These are phyloP conservation scores for Talaromyces sp. DNA, from an alignment of 2,329 filamentous ascomycete species.

Conservation along the genomic window DNA sequence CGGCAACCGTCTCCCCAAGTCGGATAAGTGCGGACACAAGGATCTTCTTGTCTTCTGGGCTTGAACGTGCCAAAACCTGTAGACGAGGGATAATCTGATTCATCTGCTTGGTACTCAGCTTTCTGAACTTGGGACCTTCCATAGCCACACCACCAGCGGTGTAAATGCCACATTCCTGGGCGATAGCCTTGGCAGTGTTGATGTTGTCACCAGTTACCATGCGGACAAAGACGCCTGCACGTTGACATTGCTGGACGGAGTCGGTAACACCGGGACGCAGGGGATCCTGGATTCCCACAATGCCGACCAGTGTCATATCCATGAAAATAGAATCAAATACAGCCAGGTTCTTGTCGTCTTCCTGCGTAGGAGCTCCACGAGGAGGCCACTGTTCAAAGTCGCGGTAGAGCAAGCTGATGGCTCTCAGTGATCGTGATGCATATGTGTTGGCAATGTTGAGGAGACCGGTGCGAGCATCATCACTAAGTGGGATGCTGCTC, in stretches of 20 bases:
- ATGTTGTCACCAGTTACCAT: constrained; percentile 87
- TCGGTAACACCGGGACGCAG: constrained; percentile 72
- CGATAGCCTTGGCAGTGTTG: constrained; percentile 75
- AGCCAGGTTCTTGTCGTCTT: constrained; percentile 62
- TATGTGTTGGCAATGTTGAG: constrained; percentile 72
- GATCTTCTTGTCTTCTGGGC: constrained; percentile 73
- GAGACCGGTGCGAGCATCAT: constrained; percentile 59
- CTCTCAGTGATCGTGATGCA: constrained; percentile 75
- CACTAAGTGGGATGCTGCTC: constrained; percentile 53
- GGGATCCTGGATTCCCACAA: constrained; percentile 81
- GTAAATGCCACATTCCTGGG: constrained; percentile 74
- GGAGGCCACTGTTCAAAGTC: constrained; percentile 87
- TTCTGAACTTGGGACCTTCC: constrained; percentile 76
- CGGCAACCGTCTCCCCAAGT: constrained; percentile 73
- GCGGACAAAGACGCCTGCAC: constrained; percentile 73
- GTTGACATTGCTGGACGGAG: constrained; percentile 70
- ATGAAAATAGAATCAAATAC: constrained; percentile 66
- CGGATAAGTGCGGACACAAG: constrained; percentile 70
- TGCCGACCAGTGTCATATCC: constrained; percentile 65
- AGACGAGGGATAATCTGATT: constrained; percentile 66
- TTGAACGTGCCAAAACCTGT: constrained; percentile 70
- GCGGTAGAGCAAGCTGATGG: constrained; percentile 78
- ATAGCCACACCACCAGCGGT: constrained; percentile 67
- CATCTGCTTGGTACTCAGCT: constrained; percentile 65
- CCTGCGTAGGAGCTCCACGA: constrained; percentile 54